Evolutionary conservation across 192 early-diverging fungal genomes (phyloP), one percentile per base, ranked within the genome.

Genomic region (Allomyces arbusculus): DNA sequence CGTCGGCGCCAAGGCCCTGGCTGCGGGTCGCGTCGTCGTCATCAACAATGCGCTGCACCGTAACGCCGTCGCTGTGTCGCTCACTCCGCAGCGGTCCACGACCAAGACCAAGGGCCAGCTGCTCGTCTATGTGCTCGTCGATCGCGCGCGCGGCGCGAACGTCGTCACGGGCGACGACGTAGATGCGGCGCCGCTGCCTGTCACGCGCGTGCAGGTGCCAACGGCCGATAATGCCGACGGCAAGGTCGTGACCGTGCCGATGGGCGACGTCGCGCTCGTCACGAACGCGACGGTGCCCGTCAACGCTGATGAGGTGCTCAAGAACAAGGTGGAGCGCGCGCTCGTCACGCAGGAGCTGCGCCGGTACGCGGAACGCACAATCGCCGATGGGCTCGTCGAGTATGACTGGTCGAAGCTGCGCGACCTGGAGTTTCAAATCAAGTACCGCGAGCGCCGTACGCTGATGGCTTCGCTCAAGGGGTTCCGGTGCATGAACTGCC

Each of bases 381-480:
- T 70, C 63, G 72, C 67, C 44, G 26, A 61, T 10, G 62, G 23
- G 44, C 50, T 68, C 23, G 23, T 66, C 3, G 94, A 95, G 70
- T 84, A 84, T 63, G 87, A 90, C 61, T 95, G 89, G 89, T 71
- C 71, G 58, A 92, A 90, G 71, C 82, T 97, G 65, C 84, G 87
- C 26, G 85, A 91, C 25, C 69, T 94, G 12, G 92, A 95, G 16
- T 95, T 95, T 73, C 87, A 91, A 69, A 80, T 89, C 66, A 77
- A 79, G 65, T 69, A 81, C 28, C 67, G 77, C 28, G 83, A 87
- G 65, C 91, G 86, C 69, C 66, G 70, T 8, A 63, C 64, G 0
- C 72, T 91, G 22, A 69, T 86, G 25, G 64, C 71, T 5, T 69
- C 71, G 62, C 66, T 91, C 24, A 58, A 69, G 19, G 65, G 67